A percentile compares a stretch with the other conserved stretches of the same genome.
These are phyloP conservation scores for Gastrodia elata DNA, from an alignment of 106 monocot species.

Conservation along the genomic window DNA sequence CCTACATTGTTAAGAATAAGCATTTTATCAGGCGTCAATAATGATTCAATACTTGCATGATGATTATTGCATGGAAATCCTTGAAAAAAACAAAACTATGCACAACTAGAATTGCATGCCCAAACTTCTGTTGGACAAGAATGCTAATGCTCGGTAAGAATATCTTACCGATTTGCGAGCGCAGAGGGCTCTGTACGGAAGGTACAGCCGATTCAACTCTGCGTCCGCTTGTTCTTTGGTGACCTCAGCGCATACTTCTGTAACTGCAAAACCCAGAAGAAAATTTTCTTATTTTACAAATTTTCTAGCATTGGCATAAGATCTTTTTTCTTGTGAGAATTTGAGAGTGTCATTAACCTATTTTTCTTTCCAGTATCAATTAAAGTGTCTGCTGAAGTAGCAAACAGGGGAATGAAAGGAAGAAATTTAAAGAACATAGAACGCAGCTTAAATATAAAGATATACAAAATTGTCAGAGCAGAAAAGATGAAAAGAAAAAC, in stretches of 20 bases:
- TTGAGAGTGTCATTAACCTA: too few relatives aligned
- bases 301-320: too few relatives aligned
- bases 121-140: not conserved
- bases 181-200: slow-evolving; percentile 56
- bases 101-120: not conserved
- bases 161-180: slow-evolving; percentile 66
- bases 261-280: not conserved
- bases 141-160: not conserved
- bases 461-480: too few relatives aligned
- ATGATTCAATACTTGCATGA: too few relatives aligned
- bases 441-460: not conserved
- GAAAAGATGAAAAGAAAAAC: not conserved
- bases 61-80: too few relatives aligned
- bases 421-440: not conserved
- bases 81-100: not conserved
- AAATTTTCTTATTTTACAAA: too few relatives aligned
- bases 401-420: too few relatives aligned
- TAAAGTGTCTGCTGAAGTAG: too few relatives aligned
- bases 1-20: too few relatives aligned
- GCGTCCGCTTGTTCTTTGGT: slow-evolving; percentile 30
- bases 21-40: too few relatives aligned
- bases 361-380: too few relatives aligned
- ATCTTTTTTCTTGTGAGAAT: too few relatives aligned
- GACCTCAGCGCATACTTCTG: slow-evolving; percentile 11
- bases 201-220: slow-evolving; percentile 47